These are phyloP conservation scores for Aquilaria malaccensis DNA, from an alignment of 345 rosid species.

Conservation along the genomic window DNA sequence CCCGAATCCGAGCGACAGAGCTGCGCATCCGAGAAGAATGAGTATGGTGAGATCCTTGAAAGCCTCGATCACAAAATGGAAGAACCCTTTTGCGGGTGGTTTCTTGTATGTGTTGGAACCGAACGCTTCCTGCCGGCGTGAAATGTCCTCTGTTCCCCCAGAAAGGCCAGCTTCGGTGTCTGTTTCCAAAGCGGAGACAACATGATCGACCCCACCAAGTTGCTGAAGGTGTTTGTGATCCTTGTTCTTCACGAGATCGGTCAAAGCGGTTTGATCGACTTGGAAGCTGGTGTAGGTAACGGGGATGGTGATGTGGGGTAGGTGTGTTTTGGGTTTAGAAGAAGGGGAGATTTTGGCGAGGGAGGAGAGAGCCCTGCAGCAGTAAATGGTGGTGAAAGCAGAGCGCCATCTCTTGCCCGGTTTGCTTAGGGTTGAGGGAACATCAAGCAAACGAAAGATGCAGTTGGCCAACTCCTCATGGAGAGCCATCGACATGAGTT, in stretches of 20 bases:
- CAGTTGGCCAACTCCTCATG: conserved; percentile 13
- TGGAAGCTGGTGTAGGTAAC: conserved; percentile 21
- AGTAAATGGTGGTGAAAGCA: conserved; percentile 40
- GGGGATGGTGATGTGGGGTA: conserved; percentile 16
- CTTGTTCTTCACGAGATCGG: conserved; percentile 35
- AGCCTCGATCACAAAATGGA: conserved; percentile 42
- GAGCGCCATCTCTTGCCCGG: conserved; percentile 46
- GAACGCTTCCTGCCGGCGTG: conserved; percentile 32
- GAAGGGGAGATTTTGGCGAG: neutral
- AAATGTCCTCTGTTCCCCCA: conserved; percentile 25
- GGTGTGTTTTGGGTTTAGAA: neutral
- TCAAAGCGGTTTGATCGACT: conserved; percentile 25
- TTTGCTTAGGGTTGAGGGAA: conserved; percentile 20
- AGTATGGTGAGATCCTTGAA: conserved; percentile 48
- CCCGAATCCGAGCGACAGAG: conserved; percentile 55
- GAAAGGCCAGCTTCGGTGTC: conserved; percentile 29
- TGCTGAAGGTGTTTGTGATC: conserved; percentile 19
- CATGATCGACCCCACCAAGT: conserved; percentile 32
- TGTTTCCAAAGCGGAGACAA: conserved; percentile 35
- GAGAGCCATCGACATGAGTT: conserved; percentile 9
- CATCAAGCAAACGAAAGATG: conserved; percentile 24
- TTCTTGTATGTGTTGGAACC: conserved; percentile 66
- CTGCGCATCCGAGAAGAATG: conserved; percentile 53
- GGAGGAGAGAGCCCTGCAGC: conserved; percentile 37
- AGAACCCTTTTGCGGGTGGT: conserved; percentile 44